Evolutionary conservation across 129 eudicot species (phyloP).

Genomic region (Escallonia rubra): DNA sequence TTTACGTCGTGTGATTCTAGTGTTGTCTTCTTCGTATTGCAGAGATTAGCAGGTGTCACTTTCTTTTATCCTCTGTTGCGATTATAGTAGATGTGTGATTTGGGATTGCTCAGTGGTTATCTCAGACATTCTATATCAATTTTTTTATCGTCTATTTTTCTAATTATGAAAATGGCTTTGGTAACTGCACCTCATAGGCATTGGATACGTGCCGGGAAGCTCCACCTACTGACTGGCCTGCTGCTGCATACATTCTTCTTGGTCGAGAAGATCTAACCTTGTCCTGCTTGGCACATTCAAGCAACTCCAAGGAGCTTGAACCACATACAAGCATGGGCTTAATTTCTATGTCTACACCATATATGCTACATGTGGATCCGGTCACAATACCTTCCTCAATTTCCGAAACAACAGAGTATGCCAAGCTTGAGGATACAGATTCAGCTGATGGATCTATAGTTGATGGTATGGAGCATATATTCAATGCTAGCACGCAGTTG

Average conservation of each 20-base stretch:
- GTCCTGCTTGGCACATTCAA: slow-evolving; percentile 46
- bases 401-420: slow-evolving; percentile 62
- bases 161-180: slow-evolving; percentile 1
- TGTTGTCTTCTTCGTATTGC: too few species aligned
- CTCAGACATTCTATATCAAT: not conserved
- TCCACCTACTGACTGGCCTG: slow-evolving; percentile 97
- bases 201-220: slow-evolving; percentile 91
- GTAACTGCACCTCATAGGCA: slow-evolving; percentile 37
- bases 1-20: too few species aligned
- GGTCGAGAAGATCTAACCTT: slow-evolving; percentile 95
- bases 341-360: slow-evolving; percentile 84
- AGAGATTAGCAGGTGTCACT: not conserved
- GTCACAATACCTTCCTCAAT: slow-evolving; percentile 81
- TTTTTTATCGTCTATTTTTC: not conserved
- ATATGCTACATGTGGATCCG: slow-evolving; percentile 88
- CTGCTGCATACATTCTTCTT: slow-evolving; percentile 94
- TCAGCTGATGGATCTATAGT: slow-evolving; percentile 64
- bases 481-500: slow-evolving; percentile 81
- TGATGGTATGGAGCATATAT: slow-evolving; percentile 99
- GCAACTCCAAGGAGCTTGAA: slow-evolving; percentile 44
- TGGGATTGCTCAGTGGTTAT: not conserved
- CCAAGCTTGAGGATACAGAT: slow-evolving; percentile 70
- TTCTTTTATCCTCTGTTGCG: not conserved
- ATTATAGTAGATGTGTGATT: too few species aligned
- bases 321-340: slow-evolving; percentile 48